Percentiles rank a stretch among this genome's conserved stretches.
Evolutionary conservation across 2,329 filamentous ascomycete genomes (phyloP).

Genomic region (Aspergillus proliferans): DNA sequence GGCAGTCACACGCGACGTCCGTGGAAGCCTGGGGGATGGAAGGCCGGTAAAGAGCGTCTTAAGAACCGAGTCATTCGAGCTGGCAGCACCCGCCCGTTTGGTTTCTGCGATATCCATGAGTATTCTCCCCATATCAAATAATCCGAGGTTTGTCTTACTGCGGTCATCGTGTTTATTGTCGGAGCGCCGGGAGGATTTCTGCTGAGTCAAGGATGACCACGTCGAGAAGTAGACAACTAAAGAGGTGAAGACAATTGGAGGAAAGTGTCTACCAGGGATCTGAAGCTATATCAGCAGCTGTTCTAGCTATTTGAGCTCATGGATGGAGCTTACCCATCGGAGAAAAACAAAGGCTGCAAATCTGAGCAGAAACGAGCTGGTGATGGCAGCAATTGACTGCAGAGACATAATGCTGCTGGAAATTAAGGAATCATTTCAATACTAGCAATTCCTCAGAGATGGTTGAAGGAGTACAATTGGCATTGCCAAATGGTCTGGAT

Average conservation of each 20-base stretch:
- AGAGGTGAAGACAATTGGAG: constrained; percentile 34
- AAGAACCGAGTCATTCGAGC: constrained; percentile 33
- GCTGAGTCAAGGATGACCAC: constrained; percentile 19
- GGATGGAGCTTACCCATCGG: constrained; percentile 34
- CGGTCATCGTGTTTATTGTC: constrained; percentile 2
- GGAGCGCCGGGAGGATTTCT: constrained; percentile 6
- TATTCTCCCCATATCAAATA: not conserved
- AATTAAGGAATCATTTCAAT: not conserved
- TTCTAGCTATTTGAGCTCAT: not conserved
- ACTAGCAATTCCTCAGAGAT: too few species aligned
- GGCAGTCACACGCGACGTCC: constrained; percentile 62
- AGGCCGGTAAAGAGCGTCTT: constrained; percentile 67
- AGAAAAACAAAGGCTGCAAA: constrained; percentile 36
- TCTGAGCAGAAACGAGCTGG: constrained; percentile 33
- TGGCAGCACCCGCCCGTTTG: not conserved
- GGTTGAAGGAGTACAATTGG: too few species aligned
- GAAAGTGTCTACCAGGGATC: constrained; percentile 34
- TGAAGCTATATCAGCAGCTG: constrained; percentile 12
- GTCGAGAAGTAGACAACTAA: constrained; percentile 43
- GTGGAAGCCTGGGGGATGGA: constrained; percentile 63
- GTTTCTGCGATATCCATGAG: not conserved
- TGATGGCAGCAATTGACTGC: constrained; percentile 24
- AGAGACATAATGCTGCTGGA: constrained; percentile 9
- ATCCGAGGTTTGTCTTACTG: not conserved
- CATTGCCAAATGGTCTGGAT: too few species aligned